Base-by-base conservation (phyloP, 306 rosid genomes). In the Quercus robur region DNA sequence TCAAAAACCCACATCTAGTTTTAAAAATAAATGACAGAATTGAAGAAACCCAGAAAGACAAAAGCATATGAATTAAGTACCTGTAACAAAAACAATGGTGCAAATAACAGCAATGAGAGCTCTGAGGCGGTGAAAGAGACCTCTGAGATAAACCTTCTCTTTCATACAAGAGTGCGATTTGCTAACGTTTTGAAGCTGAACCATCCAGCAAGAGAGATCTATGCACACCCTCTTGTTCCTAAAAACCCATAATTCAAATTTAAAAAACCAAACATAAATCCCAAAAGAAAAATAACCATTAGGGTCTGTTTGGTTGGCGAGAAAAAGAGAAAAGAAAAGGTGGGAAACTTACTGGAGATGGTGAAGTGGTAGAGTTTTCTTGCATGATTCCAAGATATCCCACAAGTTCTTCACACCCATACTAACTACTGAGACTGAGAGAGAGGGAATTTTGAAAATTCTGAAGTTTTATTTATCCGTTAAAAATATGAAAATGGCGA, bases 121-220 rank as follows among this genome's bases (percentile, higher is more conserved):
- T 88, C 97, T 82, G 74, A 91, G 87, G 59, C 97, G 94, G 61
- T 91, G 94, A 87, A 93, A 93, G 79, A 93, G 89, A 19, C 97
- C 94, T 49, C 71, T 81, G 28, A 93, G 97, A 80, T 87, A 84
- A 51, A 82, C 76, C 79, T 88, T 93, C 79, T 88, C 88, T 63
- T 84, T 88, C 75, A 82, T 18, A 68, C 82, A 87, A 26, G 82
- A 77, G 80, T 82, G 88, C 0, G 93, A 88, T 81, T 89, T 91
- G 85, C 87, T 84, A 73, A 79, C 97, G 25, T 69, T 89, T 28
- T 88, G 89, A 83, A 93, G 91, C 82, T 91, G 92, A 82, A 93
- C 97, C 81, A 91, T 81, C 97, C 97, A 93, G 71, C 97, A 93
- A 2, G 97, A 93, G 23, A 93, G 90, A 82, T 93, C 97, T 74